Conservation (phyloP, 148 eudicot species). For the Persicaria maculosa region DNA sequence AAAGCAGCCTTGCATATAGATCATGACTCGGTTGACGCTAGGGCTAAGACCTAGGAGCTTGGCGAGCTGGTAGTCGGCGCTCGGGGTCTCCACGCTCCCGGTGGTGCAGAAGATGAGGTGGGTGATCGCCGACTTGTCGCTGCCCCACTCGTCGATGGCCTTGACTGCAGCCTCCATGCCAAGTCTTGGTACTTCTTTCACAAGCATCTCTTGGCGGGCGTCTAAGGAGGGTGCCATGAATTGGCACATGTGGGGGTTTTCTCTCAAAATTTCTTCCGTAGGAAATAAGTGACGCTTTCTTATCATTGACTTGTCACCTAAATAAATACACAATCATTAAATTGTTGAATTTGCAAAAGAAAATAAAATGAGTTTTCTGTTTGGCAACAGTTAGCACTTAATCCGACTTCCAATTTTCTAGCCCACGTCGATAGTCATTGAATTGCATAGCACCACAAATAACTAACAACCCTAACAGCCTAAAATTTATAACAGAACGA, state of each 20-base stretch:
- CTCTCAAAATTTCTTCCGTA: constrained; percentile 28
- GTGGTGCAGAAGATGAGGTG: constrained; percentile 39
- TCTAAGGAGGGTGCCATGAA: constrained; percentile 25
- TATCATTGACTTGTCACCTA: constrained; percentile 37
- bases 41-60: constrained; percentile 37
- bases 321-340: too few relatives aligned
- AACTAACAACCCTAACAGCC: too few relatives aligned
- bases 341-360: too few relatives aligned
- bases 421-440: too few relatives aligned
- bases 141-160: constrained; percentile 42
- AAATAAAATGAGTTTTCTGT: too few relatives aligned
- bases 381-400: too few relatives aligned
- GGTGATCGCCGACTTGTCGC: constrained; percentile 35
- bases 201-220: constrained; percentile 35
- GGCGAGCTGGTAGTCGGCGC: constrained; percentile 42
- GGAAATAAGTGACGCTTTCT: constrained; percentile 27
- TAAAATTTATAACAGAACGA: too few relatives aligned
- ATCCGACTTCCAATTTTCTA: too few relatives aligned
- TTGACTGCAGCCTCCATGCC: constrained; percentile 38
- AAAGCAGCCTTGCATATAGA: constrained; percentile 35
- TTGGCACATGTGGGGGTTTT: constrained; percentile 25
- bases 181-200: constrained; percentile 30
- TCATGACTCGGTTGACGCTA: constrained; percentile 33
- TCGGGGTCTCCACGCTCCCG: constrained; percentile 37
- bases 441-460: too few relatives aligned